These are phyloP conservation scores for Rhododendron vialii DNA, from an alignment of 148 eudicot genomes.

Conservation along the genomic window DNA sequence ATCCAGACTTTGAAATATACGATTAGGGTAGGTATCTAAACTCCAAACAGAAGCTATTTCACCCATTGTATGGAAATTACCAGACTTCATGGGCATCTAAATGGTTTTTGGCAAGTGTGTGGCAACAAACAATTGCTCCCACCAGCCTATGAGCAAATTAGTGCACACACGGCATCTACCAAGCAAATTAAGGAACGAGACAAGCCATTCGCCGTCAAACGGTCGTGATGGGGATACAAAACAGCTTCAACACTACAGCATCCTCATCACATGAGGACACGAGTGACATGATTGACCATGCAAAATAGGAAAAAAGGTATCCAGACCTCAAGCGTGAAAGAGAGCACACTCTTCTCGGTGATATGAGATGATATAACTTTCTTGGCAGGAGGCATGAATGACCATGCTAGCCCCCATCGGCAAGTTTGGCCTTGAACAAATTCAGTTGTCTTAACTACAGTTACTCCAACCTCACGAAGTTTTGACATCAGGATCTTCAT, in stretches of 20 bases:
- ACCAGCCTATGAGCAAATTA: background rate
- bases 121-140: background rate
- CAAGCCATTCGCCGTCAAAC: background rate
- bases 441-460: slow-evolving; percentile 88
- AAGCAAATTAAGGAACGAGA: background rate
- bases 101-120: background rate
- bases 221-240: background rate
- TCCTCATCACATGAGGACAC: background rate
- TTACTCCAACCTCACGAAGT: slow-evolving; percentile 75
- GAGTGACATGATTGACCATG: background rate
- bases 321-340: slow-evolving; percentile 81
- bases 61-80: background rate
- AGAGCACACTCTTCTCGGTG: slow-evolving; percentile 36
- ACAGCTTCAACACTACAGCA: background rate
- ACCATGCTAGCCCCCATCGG: slow-evolving; percentile 98
- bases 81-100: background rate
- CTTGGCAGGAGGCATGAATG: slow-evolving; percentile 58
- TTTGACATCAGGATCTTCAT: slow-evolving; percentile 58
- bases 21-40: background rate
- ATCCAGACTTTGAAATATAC: background rate
- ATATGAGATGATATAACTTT: slow-evolving; percentile 36
- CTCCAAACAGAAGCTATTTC: background rate
- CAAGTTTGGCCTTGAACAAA: slow-evolving; percentile 95
- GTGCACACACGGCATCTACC: background rate
- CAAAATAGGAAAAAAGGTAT: slow-evolving; percentile 13